A percentile compares a stretch with the other conserved stretches of the same genome.
These are phyloP conservation scores for Chalaropsis thielavioides DNA, from an alignment of 2,329 filamentous ascomycete species.

Conservation along the genomic window DNA sequence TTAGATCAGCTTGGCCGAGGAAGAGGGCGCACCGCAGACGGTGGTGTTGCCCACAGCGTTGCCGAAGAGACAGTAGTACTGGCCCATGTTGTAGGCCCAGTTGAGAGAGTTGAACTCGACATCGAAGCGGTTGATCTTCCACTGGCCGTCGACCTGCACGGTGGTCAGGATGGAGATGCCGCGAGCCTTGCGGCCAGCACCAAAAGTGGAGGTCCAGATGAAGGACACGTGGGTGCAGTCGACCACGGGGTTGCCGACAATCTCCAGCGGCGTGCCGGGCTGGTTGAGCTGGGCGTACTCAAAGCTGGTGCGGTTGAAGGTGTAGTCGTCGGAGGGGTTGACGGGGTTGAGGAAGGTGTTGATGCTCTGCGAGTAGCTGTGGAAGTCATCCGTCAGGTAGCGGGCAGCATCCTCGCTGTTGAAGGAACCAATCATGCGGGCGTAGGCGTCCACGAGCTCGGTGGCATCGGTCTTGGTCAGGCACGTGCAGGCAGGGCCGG, in stretches of 20 bases:
- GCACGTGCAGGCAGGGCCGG: conserved; percentile 16
- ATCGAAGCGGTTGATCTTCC: conserved; percentile 18
- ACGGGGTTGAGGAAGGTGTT: conserved; percentile 18
- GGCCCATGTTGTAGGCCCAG: conserved; percentile 18
- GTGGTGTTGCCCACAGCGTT: conserved; percentile 10
- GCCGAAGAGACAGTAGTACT: conserved; percentile 19
- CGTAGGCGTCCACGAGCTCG: conserved; percentile 26
- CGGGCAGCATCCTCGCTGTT: conserved; percentile 30
- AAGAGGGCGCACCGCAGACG: conserved; percentile 13
- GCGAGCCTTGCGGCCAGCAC: conserved; percentile 13
- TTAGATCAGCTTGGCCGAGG: conserved; percentile 6
- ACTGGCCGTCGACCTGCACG: conserved; percentile 18
- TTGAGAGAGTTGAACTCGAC: conserved; percentile 20
- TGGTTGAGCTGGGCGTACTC: conserved; percentile 15
- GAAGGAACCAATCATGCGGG: conserved; percentile 38
- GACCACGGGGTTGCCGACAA: conserved; percentile 12
- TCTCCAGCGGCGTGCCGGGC: conserved; percentile 9
- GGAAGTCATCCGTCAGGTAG: conserved; percentile 18
- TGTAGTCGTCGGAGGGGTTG: conserved; percentile 15
- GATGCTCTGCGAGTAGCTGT: conserved; percentile 18
- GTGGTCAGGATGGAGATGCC: conserved; percentile 19
- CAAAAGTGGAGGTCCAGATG: conserved; percentile 19
- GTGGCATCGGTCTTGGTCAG: conserved; percentile 17
- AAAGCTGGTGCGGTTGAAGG: conserved; percentile 18
- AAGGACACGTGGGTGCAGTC: conserved; percentile 17